These are phyloP conservation scores for Zymoseptoria crescenta DNA, from an alignment of 2,329 filamentous ascomycete genomes.

Conservation along the genomic window DNA sequence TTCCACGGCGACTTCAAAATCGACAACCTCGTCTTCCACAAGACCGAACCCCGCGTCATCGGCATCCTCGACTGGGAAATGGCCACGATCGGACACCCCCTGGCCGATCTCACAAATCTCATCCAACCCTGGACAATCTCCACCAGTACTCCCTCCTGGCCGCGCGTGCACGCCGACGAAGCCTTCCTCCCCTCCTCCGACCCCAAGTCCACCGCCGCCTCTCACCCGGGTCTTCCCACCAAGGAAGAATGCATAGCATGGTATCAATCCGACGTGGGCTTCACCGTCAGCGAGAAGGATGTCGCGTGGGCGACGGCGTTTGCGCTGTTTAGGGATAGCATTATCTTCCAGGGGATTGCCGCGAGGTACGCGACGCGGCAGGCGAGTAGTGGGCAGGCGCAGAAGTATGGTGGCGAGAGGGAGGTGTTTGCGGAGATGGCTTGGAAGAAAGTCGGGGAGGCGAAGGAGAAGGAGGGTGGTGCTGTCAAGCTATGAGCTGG, in stretches of 20 bases:
- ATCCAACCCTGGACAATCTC: slow-evolving; percentile 22
- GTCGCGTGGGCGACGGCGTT: slow-evolving; percentile 58
- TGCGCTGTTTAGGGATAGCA: slow-evolving; percentile 49
- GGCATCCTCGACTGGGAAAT: slow-evolving; percentile 98
- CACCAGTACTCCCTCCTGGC: slow-evolving; percentile 20
- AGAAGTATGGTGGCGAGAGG: slow-evolving; percentile 60
- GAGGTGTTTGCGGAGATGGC: slow-evolving; percentile 67
- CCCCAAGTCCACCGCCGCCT: slow-evolving; percentile 10
- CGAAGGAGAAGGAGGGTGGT: slow-evolving; percentile 28
- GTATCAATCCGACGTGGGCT: slow-evolving; percentile 64
- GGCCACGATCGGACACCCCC: slow-evolving; percentile 92
- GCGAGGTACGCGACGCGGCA: slow-evolving; percentile 76
- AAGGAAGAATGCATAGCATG: slow-evolving; percentile 53
- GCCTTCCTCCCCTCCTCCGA: slow-evolving; percentile 18
- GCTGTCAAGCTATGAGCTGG: slow-evolving; percentile 16
- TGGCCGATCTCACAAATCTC: slow-evolving; percentile 87
- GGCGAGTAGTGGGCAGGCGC: slow-evolving; percentile 78
- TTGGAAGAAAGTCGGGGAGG: slow-evolving; percentile 59
- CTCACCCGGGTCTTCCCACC: slow-evolving; percentile 54
- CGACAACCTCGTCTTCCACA: slow-evolving; percentile 62
- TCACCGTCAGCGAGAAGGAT: slow-evolving; percentile 53
- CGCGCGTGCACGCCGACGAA: slow-evolving; percentile 19
- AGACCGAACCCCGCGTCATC: slow-evolving; percentile 78
- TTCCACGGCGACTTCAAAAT: slow-evolving; percentile 96
- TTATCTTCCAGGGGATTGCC: slow-evolving; percentile 81